Base-by-base conservation (phyloP, 2,329 filamentous ascomycete genomes). In the Cladophialophora bantiana region DNA sequence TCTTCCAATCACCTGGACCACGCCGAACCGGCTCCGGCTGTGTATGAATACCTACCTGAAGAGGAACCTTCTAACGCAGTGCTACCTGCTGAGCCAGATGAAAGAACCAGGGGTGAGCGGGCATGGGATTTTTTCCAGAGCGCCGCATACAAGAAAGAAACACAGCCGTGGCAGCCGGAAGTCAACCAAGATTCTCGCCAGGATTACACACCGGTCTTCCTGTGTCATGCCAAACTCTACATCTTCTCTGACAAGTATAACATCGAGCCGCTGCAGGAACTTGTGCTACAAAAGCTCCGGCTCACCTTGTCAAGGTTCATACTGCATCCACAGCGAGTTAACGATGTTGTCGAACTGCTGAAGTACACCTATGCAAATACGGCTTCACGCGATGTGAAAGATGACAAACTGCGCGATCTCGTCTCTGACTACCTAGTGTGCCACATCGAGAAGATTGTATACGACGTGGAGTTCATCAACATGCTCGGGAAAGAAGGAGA, bases 161-260 rank as follows among this genome's bases (percentile, higher is more conserved):
- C 9, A 60, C 15, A 13, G n/a, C 38, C 59, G 18, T 73, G 71
- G 62, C 15, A 62, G 15, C 64, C 71, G 40, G 35, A 55, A 2
- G 18, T n/a, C 9, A 73, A 73, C 35, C 54, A 20, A 6, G 34
- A 65, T 12, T 54, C 59, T 2, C 42, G 55, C 9, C 69, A 78
- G 53, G 73, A 76, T 62, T 78, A 75, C 64, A 74, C 73, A 0
- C 70, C 72, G n/a, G 76, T 80, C 10, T 75, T 82, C 53, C 71
- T 82, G 5, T 75, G 72, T n/a, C 79, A 81, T 67, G 79, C 77
- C 0, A 73, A 72, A 26, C 68, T 82, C 3, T 81, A 80, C 53
- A 73, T 78, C 1, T 73, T 83, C 18, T 77, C 80, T 0, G 78
- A 83, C 63, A 78, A 74, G 59, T 80, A 80, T 68, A 72, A 75